Evolutionary conservation across 2,329 filamentous ascomycete genomes (phyloP).

Genomic region (Leptographium procerum): DNA sequence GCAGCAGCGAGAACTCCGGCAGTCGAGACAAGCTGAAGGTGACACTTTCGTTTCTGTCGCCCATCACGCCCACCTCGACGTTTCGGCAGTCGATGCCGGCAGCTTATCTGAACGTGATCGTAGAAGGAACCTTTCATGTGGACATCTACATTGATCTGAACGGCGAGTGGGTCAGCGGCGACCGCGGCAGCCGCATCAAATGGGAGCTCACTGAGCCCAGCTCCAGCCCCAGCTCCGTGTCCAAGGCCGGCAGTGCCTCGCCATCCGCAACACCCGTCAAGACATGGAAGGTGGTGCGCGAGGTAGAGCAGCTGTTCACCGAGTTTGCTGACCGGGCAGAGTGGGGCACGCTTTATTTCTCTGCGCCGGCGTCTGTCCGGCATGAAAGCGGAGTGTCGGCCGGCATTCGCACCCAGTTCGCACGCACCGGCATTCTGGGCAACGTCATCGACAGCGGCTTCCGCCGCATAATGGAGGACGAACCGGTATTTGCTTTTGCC

Average conservation of each 20-base stretch:
- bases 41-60: slow-evolving; percentile 52
- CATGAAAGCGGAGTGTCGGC: slow-evolving; percentile 63
- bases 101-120: slow-evolving; percentile 62
- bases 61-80: slow-evolving; percentile 71
- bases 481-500: slow-evolving; percentile 71
- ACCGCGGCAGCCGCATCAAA: slow-evolving; percentile 54
- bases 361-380: slow-evolving; percentile 52
- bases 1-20: slow-evolving; percentile 13
- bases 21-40: slow-evolving; percentile 23
- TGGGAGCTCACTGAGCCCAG: slow-evolving; percentile 50
- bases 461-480: slow-evolving; percentile 61
- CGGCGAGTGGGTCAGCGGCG: slow-evolving; percentile 73
- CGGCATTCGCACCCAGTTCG: slow-evolving; percentile 56
- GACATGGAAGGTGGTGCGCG: slow-evolving; percentile 53
- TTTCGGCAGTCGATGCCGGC: slow-evolving; percentile 74
- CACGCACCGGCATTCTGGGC: slow-evolving; percentile 51
- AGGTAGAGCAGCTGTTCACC: slow-evolving; percentile 56
- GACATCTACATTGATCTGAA: slow-evolving; percentile 58
- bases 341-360: slow-evolving; percentile 75
- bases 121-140: slow-evolving; percentile 53
- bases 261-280: slow-evolving; percentile 30
- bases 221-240: slow-evolving; percentile 22
- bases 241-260: slow-evolving; percentile 4
- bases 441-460: slow-evolving; percentile 42
- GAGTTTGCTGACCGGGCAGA: slow-evolving; percentile 65